Percentiles rank a stretch among this genome's conserved stretches.
These are phyloP conservation scores for Nicotiana otophora DNA, from an alignment of 257 asterid genomes.

Conservation along the genomic window DNA sequence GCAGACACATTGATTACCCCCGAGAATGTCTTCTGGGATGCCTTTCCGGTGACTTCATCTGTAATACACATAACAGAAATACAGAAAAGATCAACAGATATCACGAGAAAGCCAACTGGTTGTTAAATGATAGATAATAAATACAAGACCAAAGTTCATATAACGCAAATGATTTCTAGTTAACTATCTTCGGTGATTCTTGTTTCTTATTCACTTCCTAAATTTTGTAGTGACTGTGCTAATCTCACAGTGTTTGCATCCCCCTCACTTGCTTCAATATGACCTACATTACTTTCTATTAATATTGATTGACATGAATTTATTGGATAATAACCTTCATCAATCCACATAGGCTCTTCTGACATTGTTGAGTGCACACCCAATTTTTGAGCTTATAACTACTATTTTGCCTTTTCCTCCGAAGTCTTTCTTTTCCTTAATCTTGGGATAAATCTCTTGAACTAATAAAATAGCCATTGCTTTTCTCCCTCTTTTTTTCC, in stretches of 20 bases:
- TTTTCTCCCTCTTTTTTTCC: too few relatives aligned
- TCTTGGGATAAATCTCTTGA: too few relatives aligned
- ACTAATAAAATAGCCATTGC: too few relatives aligned
- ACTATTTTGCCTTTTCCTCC: neutral
- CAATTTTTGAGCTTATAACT: neutral
- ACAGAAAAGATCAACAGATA: neutral
- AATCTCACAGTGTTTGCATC: neutral
- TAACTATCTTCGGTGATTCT: neutral
- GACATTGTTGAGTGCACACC: neutral
- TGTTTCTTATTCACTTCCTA: neutral
- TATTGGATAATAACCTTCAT: neutral
- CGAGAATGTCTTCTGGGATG: constrained; percentile 37
- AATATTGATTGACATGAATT: neutral
- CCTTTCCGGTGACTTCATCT: constrained; percentile 51
- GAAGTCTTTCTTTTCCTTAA: too few relatives aligned
- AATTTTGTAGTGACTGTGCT: neutral
- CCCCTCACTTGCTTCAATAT: neutral
- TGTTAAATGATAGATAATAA: neutral
- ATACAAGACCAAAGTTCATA: neutral
- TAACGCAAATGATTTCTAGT: neutral
- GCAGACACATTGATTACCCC: constrained; percentile 36
- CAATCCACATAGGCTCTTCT: neutral
- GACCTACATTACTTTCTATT: constrained; percentile 5
- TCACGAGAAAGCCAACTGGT: neutral
- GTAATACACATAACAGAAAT: constrained; percentile 19